A percentile compares a stretch with the other conserved stretches of the same genome.
Evolutionary conservation across 257 asterid species (phyloP).

Genomic region (Lycium barbarum): DNA sequence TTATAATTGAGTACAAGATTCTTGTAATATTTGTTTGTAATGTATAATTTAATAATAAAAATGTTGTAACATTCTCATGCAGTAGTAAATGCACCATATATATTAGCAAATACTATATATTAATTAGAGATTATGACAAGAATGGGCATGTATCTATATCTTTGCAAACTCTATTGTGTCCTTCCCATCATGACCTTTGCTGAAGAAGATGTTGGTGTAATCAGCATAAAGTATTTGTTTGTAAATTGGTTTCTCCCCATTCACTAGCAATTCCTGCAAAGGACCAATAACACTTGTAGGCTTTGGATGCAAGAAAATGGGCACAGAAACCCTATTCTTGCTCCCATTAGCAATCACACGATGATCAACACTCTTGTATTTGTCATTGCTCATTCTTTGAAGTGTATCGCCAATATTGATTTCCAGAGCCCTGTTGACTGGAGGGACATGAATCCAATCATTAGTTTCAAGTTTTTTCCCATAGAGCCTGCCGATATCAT

Average conservation of each 20-base stretch:
- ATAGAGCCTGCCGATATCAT: slow-evolving; percentile 37
- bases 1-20: no score
- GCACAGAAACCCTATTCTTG: slow-evolving; percentile 37
- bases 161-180: slow-evolving; percentile 42
- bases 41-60: no score
- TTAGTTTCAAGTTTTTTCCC: slow-evolving; percentile 31
- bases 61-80: no score
- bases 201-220: slow-evolving; percentile 43
- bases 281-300: slow-evolving; percentile 37
- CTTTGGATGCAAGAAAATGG: slow-evolving; percentile 39
- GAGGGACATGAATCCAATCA: slow-evolving; percentile 42
- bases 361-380: slow-evolving; percentile 43
- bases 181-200: slow-evolving; percentile 42
- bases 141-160: not conserved
- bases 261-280: slow-evolving; percentile 32
- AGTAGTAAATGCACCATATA: no score
- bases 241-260: slow-evolving; percentile 37
- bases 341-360: slow-evolving; percentile 38
- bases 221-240: slow-evolving; percentile 36
- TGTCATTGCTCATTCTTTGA: slow-evolving; percentile 38
- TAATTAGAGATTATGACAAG: no score
- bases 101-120: no score
- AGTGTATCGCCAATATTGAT: slow-evolving; percentile 45
- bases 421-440: slow-evolving; percentile 38
- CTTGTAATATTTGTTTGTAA: no score